Conservation (phyloP, 495 filamentous ascomycete species). For the Letharia lupina region DNA sequence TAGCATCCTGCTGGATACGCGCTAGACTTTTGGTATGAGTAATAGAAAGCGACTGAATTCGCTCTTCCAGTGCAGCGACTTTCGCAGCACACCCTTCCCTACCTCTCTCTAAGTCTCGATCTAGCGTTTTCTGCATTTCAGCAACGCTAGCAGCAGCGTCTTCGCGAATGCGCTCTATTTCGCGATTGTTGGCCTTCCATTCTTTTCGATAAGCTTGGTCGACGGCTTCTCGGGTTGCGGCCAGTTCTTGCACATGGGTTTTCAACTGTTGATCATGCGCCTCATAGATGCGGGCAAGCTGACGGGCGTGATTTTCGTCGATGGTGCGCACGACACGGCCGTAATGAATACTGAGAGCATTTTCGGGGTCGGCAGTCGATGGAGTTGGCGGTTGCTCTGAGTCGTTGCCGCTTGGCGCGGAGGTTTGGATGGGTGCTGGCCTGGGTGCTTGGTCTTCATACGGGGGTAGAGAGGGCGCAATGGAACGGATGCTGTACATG, state of each 20-base stretch:
- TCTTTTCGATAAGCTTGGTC: slow-evolving; percentile 26
- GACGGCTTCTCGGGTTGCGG: slow-evolving; percentile 21
- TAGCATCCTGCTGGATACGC: slow-evolving; percentile 9
- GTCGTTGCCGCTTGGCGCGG: background rate
- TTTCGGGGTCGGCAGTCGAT: slow-evolving; percentile 23
- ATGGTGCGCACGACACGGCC: slow-evolving; percentile 27
- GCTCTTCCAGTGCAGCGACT: background rate
- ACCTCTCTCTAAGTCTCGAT: slow-evolving; percentile 8
- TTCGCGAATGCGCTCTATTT: slow-evolving; percentile 21
- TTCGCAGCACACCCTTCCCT: slow-evolving; percentile 8
- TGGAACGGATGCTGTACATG: slow-evolving; percentile 15
- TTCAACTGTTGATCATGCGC: slow-evolving; percentile 19
- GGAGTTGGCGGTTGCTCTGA: slow-evolving; percentile 14
- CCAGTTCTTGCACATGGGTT: slow-evolving; percentile 24
- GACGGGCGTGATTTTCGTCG: slow-evolving; percentile 24
- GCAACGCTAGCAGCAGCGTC: slow-evolving; percentile 17
- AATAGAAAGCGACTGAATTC: background rate
- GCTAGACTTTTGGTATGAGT: background rate
- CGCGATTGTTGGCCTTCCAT: slow-evolving; percentile 21
- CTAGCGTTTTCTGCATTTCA: slow-evolving; percentile 11
- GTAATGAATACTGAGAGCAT: slow-evolving; percentile 27
- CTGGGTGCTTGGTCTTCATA: slow-evolving; percentile 11
- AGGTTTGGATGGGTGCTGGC: background rate
- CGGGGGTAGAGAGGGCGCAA: slow-evolving; percentile 17
- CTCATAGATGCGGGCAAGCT: slow-evolving; percentile 16